Evolutionary conservation across 2,329 filamentous ascomycete species (phyloP).

Genomic region (Colletotrichum spinosum): DNA sequence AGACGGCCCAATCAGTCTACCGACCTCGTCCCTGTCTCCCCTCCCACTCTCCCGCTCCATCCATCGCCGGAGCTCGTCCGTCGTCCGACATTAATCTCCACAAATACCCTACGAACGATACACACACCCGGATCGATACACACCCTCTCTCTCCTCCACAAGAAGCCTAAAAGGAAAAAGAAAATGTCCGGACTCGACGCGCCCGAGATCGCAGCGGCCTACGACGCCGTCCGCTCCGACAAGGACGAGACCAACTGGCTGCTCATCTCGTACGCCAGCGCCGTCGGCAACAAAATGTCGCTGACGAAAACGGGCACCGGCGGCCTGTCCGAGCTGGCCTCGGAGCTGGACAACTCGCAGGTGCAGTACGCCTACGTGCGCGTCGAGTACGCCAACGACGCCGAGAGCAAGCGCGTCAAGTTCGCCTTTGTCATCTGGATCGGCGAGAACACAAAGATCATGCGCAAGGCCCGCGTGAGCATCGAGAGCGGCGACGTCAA

Average conservation of each 20-base stretch:
- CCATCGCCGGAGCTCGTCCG: slow-evolving; percentile 1
- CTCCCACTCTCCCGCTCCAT: not conserved
- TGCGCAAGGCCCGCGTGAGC: slow-evolving; percentile 76
- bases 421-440: slow-evolving; percentile 78
- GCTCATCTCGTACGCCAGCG: slow-evolving; percentile 69
- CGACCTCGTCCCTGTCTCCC: not conserved
- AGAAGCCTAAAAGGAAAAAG: no score
- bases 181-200: slow-evolving; percentile 67
- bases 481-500: slow-evolving; percentile 76
- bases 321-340: slow-evolving; percentile 69
- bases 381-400: slow-evolving; percentile 78
- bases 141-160: slow-evolving; percentile 1
- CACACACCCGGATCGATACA: not conserved
- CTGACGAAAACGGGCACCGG: slow-evolving; percentile 70
- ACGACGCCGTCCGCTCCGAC: slow-evolving; percentile 75
- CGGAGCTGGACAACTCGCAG: slow-evolving; percentile 66
- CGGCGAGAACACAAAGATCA: slow-evolving; percentile 72
- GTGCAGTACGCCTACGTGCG: slow-evolving; percentile 76
- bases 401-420: slow-evolving; percentile 76
- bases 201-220: slow-evolving; percentile 71
- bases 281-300: slow-evolving; percentile 66
- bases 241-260: slow-evolving; percentile 76
- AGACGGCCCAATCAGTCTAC: no score
- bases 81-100: not conserved
- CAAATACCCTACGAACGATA: slow-evolving; percentile 4